A percentile compares a stretch with the other conserved stretches of the same genome.
phyloP scores from a whole-genome alignment of 2,329 filamentous ascomycete genomes.

The Chaetomiaceae sp. region DNA sequence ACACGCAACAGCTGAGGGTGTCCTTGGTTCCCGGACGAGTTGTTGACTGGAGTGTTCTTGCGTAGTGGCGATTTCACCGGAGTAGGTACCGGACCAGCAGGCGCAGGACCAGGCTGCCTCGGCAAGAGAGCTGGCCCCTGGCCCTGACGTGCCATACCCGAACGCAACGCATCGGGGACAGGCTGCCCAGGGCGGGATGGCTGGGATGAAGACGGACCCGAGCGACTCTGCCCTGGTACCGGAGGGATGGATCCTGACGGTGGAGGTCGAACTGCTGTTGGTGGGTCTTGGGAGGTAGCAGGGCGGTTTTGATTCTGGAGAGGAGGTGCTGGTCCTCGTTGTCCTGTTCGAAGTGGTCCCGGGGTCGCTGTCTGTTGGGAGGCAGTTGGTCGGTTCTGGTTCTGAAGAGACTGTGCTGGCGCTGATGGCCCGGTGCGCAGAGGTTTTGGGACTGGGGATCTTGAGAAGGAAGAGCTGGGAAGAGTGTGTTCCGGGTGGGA shows the following conservation, averaged over 20 bases:
- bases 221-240: background rate
- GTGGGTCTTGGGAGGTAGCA: background rate
- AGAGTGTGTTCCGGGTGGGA: background rate
- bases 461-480: conserved; percentile 11
- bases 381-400: background rate
- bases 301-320: background rate
- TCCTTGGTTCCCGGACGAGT: background rate
- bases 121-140: background rate
- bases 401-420: background rate
- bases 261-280: background rate
- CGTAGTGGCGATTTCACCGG: background rate
- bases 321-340: background rate
- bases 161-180: background rate
- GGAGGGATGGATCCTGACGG: background rate
- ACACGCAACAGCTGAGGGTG: background rate
- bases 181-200: background rate
- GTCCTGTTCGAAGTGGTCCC: background rate
- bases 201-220: background rate
- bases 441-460: background rate
- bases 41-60: background rate
- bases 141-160: background rate
- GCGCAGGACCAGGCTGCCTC: conserved; percentile 8
- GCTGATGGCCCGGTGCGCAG: background rate
- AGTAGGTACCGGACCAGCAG: conserved; percentile 2
- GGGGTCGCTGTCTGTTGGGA: too few species aligned